Base-by-base conservation (phyloP, 148 eudicot species). In the Camellia sinensis region DNA sequence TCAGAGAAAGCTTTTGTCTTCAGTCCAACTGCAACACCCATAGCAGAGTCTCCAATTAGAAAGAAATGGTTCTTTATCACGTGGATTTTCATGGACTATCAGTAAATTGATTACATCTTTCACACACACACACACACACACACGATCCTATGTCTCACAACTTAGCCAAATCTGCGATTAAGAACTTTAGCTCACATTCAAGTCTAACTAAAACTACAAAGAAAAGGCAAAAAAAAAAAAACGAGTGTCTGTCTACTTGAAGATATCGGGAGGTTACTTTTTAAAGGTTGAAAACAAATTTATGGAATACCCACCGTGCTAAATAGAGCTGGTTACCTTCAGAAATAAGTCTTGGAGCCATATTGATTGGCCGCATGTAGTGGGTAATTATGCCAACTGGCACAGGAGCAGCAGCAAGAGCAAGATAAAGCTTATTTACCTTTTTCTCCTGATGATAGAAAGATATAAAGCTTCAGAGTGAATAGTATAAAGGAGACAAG, bases 381-480 rank as follows among this genome's bases (percentile, higher is more conserved):
- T 96, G 99, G 76, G 92, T 90, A 78, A 94, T 80, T 60, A 84
- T 85, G 71, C 99, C 99, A 83, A 81, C 64, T 40, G 95, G 89
- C 67, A 96, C 84, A 43, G 98, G 94, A 86, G 98, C 92, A 77
- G 98, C 92, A 70, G 93, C 90, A 85, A 96, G 97, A 76, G 94
- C 98, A 82, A 87, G 97, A 89, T 96, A 96, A 62, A 94, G 92
- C 86, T 96, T 96, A 87, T 90, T 90, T 69, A 96, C 98, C 84
- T 79, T 90, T 85, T 90, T 92, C 70, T 91, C 99, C 99, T 96
- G 84, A 78, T 63, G 73, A 67, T 64, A 76, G 82, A 78, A 50
- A 69, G 64, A 60, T 37, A 19, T 40, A 72, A 29, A 78, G 71
- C 71, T 65, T 77, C 46, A 77, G 5, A 48, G 17, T 10, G 44